A percentile compares a stretch with the other conserved stretches of the same genome.
Conservation (phyloP, 2,329 filamentous ascomycete species). For the Cladosporium velox region DNA sequence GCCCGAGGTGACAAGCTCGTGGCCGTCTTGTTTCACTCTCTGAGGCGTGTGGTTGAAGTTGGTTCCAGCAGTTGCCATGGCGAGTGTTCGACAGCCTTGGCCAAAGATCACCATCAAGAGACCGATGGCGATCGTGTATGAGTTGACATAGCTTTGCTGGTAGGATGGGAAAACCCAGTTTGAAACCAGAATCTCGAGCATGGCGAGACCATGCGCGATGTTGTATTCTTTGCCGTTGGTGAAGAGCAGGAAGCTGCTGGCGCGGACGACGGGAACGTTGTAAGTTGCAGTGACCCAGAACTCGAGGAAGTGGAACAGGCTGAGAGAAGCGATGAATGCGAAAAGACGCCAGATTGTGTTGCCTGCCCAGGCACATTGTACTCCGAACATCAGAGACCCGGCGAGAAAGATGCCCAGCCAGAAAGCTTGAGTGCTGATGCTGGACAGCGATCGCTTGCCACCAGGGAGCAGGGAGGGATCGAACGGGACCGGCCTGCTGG, state of each 20-base stretch:
- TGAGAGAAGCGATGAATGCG: conserved; percentile 67
- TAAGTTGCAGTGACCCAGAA: conserved; percentile 86
- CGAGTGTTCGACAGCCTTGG: conserved; percentile 73
- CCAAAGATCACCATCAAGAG: conserved; percentile 66
- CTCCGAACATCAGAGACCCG: conserved; percentile 35
- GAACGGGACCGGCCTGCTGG: conserved; percentile 22
- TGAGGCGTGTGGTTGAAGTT: conserved; percentile 91
- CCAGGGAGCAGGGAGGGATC: conserved; percentile 43
- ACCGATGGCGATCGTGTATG: conserved; percentile 55
- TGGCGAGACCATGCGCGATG: conserved; percentile 74
- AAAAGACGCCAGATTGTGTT: conserved; percentile 56
- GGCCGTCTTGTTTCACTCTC: conserved; percentile 65
- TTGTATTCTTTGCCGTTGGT: conserved; percentile 84
- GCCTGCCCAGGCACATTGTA: conserved; percentile 27
- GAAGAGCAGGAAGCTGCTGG: conserved; percentile 78
- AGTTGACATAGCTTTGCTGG: conserved; percentile 42
- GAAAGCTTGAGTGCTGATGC: conserved; percentile 51
- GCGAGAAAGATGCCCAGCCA: conserved; percentile 44
- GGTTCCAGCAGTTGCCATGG: conserved; percentile 84
- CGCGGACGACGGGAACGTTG: conserved; percentile 72
- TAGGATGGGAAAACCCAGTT: conserved; percentile 55
- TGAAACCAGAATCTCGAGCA: conserved; percentile 70
- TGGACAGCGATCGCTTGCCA: conserved; percentile 48
- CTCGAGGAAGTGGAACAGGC: conserved; percentile 92
- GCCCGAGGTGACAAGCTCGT: conserved; percentile 79